phyloP scores from a whole-genome alignment of 2,329 filamentous ascomycete genomes.

The Graphilbum ipis-grandicollis region DNA sequence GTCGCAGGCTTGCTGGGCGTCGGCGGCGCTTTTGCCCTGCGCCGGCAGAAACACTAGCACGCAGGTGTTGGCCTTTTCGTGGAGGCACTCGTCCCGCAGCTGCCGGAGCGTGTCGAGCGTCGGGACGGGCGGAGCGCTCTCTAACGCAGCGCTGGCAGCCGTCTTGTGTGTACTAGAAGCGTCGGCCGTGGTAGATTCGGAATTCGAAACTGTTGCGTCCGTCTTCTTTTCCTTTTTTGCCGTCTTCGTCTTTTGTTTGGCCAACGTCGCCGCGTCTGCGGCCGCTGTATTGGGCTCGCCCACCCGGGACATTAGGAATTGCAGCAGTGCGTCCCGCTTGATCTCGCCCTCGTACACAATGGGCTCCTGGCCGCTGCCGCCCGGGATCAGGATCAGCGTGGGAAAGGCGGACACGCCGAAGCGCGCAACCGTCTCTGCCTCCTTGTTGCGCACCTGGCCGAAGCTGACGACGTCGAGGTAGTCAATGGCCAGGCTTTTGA shows the following conservation, averaged over 20 bases:
- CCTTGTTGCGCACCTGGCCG: conserved; percentile 71
- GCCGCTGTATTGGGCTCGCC: conserved; percentile 67
- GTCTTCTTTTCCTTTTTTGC: conserved; percentile 15
- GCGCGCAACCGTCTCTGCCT: conserved; percentile 49
- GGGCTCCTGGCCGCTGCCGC: conserved; percentile 46
- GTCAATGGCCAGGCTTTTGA: conserved; percentile 78
- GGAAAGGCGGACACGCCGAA: conserved; percentile 70
- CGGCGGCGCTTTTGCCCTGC: conserved; percentile 16
- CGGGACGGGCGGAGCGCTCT: conserved; percentile 44
- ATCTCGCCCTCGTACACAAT: conserved; percentile 67
- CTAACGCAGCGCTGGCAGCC: conserved; percentile 26
- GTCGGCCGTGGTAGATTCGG: conserved; percentile 11
- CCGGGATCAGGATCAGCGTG: conserved; percentile 62
- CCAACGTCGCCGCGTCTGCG: conserved; percentile 19
- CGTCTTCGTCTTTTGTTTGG: conserved; percentile 3
- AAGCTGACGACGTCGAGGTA: conserved; percentile 67
- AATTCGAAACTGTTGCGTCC: conserved; percentile 7
- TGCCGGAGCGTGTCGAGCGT: conserved; percentile 45
- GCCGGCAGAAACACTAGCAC: conserved; percentile 56
- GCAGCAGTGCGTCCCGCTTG: conserved; percentile 65
- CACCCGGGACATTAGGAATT: conserved; percentile 68
- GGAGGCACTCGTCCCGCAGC: conserved; percentile 56
- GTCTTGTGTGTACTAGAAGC: conserved; percentile 27
- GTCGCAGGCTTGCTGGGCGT: conserved; percentile 32
- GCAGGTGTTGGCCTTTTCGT: conserved; percentile 62